A percentile compares a stretch with the other conserved stretches of the same genome.
phyloP scores from a whole-genome alignment of 331 rosid genomes.

The Arachis monticola region DNA sequence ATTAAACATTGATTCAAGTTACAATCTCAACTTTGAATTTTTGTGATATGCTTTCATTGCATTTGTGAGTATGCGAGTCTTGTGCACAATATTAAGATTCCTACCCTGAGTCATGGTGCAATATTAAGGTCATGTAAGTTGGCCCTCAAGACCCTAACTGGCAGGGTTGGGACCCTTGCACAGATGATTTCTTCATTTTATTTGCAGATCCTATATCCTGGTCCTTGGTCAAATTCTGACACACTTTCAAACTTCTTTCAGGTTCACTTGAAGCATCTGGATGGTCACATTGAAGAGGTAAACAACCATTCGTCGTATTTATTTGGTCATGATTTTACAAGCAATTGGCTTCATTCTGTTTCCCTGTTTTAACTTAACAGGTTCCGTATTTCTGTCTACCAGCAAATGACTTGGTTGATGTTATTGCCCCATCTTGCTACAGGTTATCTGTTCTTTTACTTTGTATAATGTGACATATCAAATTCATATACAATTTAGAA shows the following conservation, averaged over 20 bases:
- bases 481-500: not conserved
- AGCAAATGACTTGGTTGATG: constrained; percentile 97
- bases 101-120: not conserved
- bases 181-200: not conserved
- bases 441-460: constrained; percentile 56
- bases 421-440: constrained; percentile 98
- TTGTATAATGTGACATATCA: not conserved
- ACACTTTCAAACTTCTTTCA: constrained; percentile 36
- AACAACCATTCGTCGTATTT: constrained; percentile 13
- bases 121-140: not conserved
- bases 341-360: constrained; percentile 47
- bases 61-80: not conserved
- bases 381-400: constrained; percentile 99
- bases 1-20: not conserved
- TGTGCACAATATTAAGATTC: not conserved
- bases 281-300: constrained; percentile 98
- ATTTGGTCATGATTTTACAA: constrained; percentile 26
- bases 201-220: not conserved
- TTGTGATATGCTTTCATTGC: not conserved
- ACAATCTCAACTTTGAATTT: not conserved
- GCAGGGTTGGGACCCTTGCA: not conserved
- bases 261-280: constrained; percentile 98
- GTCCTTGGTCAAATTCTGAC: not conserved
- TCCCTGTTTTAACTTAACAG: constrained; percentile 59
- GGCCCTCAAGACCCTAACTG: not conserved